Base-by-base conservation (phyloP, 352 stramenopile species). In the Detonula confervacea region DNA sequence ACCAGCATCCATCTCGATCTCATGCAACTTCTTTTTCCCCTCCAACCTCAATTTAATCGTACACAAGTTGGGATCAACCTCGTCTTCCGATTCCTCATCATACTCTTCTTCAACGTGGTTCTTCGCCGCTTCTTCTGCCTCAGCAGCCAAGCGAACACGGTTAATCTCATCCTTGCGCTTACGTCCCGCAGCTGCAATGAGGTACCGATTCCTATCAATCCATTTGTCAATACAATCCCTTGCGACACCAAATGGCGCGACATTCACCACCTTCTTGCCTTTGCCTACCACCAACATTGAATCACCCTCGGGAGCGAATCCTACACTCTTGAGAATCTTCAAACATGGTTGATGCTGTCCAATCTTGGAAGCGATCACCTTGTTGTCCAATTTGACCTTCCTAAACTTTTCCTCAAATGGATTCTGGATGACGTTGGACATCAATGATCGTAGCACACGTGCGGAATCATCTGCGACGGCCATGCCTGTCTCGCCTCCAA, bases 141-240 rank as follows among this genome's bases (percentile, higher is more conserved):
- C 74, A 12, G 51, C 57, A 52, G 75, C 65, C 7, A 90, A 22
- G 39, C 81, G 71, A 14, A 46, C 62, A 42, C 81, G 73, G 61
- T 84, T 77, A 6, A 72, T 49, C 63, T 92, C 81, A 72, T 91
- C 85, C 60, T 87, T 77, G 25, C 77, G 70, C 63, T 88, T 90
- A 24, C 87, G 66, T n/a, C 68, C 69, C 8, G 84, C 84, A 7
- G 77, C 72, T 9, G 83, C 80, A 60, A 91, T 88, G 67, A 87
- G 74, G 35, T 85, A 74, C 12, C 80, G 62, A 78, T 91, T 93
- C 25, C 74, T 73, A 64, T 92, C 75, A 47, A 92, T 85, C 87
- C 87, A 92, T 61, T 89, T 88, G 35, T 93, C 89, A 60, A 94
- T 92, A 25, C 47, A 81, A 77, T 94, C 89, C 39, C 87, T 74